phyloP scores from a whole-genome alignment of 176 grass and related monocot genomes.

The Chloris gayana region DNA sequence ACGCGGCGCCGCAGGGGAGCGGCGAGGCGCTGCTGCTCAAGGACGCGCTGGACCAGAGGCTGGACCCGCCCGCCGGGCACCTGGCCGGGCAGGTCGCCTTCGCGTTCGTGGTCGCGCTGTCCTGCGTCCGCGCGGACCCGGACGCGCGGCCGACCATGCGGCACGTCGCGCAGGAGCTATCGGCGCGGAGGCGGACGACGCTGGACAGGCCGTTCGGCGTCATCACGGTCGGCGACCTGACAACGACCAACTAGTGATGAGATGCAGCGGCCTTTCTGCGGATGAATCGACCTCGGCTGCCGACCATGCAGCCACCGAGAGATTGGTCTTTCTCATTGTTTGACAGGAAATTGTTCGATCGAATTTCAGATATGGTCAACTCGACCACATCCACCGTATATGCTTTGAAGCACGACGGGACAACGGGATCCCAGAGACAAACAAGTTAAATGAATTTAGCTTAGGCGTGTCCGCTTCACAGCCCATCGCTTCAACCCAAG shows the following conservation, averaged over 20 bases:
- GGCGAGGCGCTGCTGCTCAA: constrained; percentile 39
- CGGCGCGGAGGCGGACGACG: constrained; percentile 21
- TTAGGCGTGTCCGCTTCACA: no score
- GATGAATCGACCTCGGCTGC: no score
- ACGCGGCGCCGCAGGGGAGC: not conserved
- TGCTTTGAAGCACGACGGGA: not conserved
- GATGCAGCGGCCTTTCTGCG: no score
- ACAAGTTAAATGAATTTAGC: not conserved
- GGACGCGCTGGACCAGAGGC: constrained; percentile 58
- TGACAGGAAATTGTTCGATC: not conserved
- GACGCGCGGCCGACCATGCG: constrained; percentile 67
- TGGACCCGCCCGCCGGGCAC: constrained; percentile 52
- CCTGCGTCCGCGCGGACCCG: constrained; percentile 50
- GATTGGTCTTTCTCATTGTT: not conserved
- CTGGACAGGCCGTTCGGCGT: constrained; percentile 52
- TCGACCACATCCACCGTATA: not conserved
- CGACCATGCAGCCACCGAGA: no score
- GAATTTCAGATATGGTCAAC: not conserved
- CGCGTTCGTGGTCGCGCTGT: constrained; percentile 55
- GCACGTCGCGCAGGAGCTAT: constrained; percentile 59
- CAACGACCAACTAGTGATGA: not conserved
- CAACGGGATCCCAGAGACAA: not conserved
- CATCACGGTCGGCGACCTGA: constrained; percentile 53
- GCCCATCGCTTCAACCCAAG: no score
- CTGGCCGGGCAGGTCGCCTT: constrained; percentile 63